Evolutionary conservation across 306 rosid species (phyloP), one percentile per base, ranked within the genome.

Genomic region (Trifolium fragiferum): DNA sequence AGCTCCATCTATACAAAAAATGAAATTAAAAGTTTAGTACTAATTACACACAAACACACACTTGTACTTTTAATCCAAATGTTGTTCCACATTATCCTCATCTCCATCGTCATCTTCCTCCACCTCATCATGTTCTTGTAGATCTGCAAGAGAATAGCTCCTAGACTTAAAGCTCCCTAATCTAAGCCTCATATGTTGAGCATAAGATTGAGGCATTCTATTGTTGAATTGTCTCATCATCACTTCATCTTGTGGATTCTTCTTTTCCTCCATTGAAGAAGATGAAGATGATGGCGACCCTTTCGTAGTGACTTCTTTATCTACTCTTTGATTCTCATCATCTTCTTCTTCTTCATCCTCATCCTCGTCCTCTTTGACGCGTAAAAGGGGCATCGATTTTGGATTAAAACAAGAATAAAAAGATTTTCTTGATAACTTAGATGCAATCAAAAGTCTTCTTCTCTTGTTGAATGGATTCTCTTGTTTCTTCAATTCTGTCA

Each of bases 391-490:
- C 97, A 93, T 87, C 40, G 98, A 93, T 55, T 89, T 78, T 10
- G 98, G 96, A 84, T 90, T 86, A 0, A 82, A 66, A 75, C 86
- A 81, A 63, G 75, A 63, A 65, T 90, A 93, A 33, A 90, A 90
- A 1, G 84, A 77, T 76, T 51, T 87, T 75, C 83, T 85, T 66
- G 70, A 66, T 90, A 67, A 84, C 46, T 89, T 90, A 0, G 97
- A 77, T 2, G 91, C 89, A 5, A 90, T 87, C 12, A 82, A 61
- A 43, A 90, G 53, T 47, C 96, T 84, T 41, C 89, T 84, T 66
- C 88, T 84, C 57, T 93, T 93, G 86, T 90, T 93, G 65, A 89
- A 86, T 3, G 96, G 90, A 46, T 87, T 89, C 81, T 93, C 98
- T 49, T 76, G 77, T 75, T 93, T 93, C 73, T 87, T 76, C 27